phyloP scores from a whole-genome alignment of 2,329 filamentous ascomycete genomes.

The Akanthomyces dipterigenus region DNA sequence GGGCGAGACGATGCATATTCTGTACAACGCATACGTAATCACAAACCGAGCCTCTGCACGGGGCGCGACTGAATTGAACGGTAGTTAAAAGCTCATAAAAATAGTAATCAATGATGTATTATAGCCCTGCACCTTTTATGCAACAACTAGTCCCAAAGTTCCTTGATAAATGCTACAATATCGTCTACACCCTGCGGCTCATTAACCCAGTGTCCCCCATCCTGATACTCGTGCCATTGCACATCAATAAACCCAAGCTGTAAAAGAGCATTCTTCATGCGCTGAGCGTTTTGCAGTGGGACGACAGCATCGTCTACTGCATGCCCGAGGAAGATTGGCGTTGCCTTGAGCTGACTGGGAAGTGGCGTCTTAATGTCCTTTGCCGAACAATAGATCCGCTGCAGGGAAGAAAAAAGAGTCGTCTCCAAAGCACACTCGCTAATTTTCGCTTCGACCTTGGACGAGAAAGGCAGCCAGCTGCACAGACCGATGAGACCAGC shows the following conservation, averaged over 20 bases:
- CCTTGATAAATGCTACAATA: background rate
- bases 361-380: background rate
- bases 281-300: background rate
- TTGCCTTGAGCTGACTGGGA: background rate
- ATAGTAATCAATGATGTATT: too few species aligned
- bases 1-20: too few species aligned
- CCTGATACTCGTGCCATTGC: background rate
- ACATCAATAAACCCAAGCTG: background rate
- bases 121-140: too few species aligned
- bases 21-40: too few species aligned
- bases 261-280: background rate
- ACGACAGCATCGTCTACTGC: background rate
- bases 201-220: slow-evolving; percentile 1
- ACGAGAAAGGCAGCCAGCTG: slow-evolving; percentile 1
- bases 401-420: background rate
- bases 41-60: too few species aligned
- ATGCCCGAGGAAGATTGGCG: background rate
- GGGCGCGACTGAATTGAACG: too few species aligned
- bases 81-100: too few species aligned
- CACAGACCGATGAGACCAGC: background rate
- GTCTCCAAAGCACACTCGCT: background rate
- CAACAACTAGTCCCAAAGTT: background rate
- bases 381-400: background rate
- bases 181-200: slow-evolving; percentile 6
- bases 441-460: background rate